A percentile compares a stretch with the other conserved stretches of the same genome.
phyloP scores from a whole-genome alignment of 2,329 filamentous ascomycete species.

The Stagonosporopsis vannaccii region DNA sequence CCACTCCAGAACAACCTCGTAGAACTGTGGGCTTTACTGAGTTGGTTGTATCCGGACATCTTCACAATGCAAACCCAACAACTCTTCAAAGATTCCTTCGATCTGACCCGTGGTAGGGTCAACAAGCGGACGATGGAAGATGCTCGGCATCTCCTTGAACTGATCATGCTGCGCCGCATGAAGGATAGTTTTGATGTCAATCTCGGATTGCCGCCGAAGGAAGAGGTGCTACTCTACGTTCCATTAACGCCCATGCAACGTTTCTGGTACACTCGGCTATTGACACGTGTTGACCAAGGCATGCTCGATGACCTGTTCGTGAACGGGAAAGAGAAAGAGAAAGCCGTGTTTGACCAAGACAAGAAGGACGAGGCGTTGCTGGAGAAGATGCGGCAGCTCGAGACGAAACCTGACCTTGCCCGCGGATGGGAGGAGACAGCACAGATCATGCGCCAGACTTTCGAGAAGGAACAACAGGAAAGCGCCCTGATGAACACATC shows the following conservation, averaged over 20 bases:
- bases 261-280: constrained; percentile 64
- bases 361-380: constrained; percentile 48
- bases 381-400: constrained; percentile 40
- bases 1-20: constrained; percentile 66
- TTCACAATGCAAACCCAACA: constrained; percentile 60
- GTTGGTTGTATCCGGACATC: constrained; percentile 66
- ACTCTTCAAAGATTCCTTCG: constrained; percentile 64
- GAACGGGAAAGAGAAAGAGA: constrained; percentile 55
- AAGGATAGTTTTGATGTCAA: constrained; percentile 63
- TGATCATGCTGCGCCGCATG: constrained; percentile 67
- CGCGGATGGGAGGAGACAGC: constrained; percentile 70
- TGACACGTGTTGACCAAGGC: constrained; percentile 61
- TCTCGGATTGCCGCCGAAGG: constrained; percentile 64
- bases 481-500: constrained; percentile 34
- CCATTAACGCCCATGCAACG: constrained; percentile 66
- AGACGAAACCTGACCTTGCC: constrained; percentile 18
- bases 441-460: constrained; percentile 95
- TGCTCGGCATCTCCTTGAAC: constrained; percentile 60
- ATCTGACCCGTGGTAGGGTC: constrained; percentile 62
- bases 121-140: constrained; percentile 62
- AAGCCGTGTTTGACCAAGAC: constrained; percentile 48
- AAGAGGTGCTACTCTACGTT: constrained; percentile 64
- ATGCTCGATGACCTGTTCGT: constrained; percentile 63
- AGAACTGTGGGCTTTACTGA: constrained; percentile 65
- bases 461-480: constrained; percentile 52